phyloP scores from a whole-genome alignment of 2,329 filamentous ascomycete genomes.

The Lachnellula suecica region DNA sequence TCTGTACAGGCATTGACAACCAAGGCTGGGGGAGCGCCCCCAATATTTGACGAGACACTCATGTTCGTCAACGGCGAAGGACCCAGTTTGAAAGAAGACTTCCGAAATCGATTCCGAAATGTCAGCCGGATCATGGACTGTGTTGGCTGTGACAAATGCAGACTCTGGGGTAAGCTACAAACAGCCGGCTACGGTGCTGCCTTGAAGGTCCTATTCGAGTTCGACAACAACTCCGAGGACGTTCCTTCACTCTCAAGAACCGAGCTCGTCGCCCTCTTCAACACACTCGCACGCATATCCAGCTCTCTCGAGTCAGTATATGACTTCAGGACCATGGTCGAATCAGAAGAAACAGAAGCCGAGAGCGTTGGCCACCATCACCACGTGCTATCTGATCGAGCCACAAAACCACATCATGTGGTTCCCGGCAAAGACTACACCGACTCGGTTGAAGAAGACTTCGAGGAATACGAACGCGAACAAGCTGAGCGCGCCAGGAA shows the following conservation, averaged over 20 bases:
- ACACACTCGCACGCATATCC: constrained; percentile 86
- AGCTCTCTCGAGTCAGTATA: constrained; percentile 75
- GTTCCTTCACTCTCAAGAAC: constrained; percentile 78
- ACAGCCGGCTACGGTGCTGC: constrained; percentile 93
- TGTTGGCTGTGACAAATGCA: constrained; percentile 97
- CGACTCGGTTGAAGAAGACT: constrained; percentile 41
- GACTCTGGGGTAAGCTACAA: constrained; percentile 96
- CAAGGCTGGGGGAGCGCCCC: constrained; percentile 64
- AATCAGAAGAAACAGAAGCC: constrained; percentile 34
- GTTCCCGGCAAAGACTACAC: constrained; percentile 25
- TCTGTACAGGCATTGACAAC: constrained; percentile 78
- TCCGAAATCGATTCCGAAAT: constrained; percentile 95
- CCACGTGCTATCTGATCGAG: constrained; percentile 26
- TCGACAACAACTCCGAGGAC: constrained; percentile 61
- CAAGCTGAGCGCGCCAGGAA: too few relatives aligned
- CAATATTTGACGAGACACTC: constrained; percentile 90
- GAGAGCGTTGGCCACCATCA: constrained; percentile 20
- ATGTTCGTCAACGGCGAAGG: constrained; percentile 86
- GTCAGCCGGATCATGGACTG: constrained; percentile 98
- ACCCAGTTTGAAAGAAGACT: constrained; percentile 88
- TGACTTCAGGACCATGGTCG: constrained; percentile 63
- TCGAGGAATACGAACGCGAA: constrained; percentile 37
- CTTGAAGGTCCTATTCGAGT: constrained; percentile 94
- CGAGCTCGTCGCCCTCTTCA: constrained; percentile 91
- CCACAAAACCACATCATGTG: constrained; percentile 43